These are phyloP conservation scores for Gardenia jasminoides DNA, from an alignment of 257 asterid species.

Conservation along the genomic window DNA sequence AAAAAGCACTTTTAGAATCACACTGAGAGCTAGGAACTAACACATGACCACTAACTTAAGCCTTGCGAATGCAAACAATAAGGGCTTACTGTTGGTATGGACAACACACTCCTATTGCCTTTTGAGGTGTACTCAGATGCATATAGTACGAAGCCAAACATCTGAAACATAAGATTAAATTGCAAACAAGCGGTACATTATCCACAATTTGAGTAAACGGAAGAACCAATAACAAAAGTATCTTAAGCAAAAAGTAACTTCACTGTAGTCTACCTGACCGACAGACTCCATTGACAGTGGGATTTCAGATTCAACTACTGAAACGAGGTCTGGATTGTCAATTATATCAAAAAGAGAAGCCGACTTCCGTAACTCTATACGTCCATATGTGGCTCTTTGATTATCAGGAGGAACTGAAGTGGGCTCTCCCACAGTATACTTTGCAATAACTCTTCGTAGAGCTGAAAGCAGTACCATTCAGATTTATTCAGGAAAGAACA, in stretches of 20 bases:
- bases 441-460: slow-evolving; percentile 69
- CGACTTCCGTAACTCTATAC: slow-evolving; percentile 47
- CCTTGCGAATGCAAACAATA: slow-evolving; percentile 3
- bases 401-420: slow-evolving; percentile 57
- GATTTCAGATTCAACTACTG: slow-evolving; percentile 51
- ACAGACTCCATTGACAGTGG: slow-evolving; percentile 84
- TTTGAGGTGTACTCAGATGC: slow-evolving; percentile 61
- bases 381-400: slow-evolving; percentile 68
- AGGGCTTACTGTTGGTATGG: slow-evolving; percentile 66
- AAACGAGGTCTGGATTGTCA: slow-evolving; percentile 32
- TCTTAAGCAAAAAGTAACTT: slow-evolving; percentile 6
- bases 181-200: slow-evolving; percentile 18
- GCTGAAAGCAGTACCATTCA: slow-evolving; percentile 53
- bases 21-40: neutral
- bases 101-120: slow-evolving; percentile 48
- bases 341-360: slow-evolving; percentile 54
- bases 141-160: slow-evolving; percentile 81
- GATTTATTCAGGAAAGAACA: slow-evolving; percentile 13
- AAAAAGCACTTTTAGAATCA: neutral
- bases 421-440: slow-evolving; percentile 51
- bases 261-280: slow-evolving; percentile 60
- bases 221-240: slow-evolving; percentile 18
- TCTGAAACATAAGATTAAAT: slow-evolving; percentile 47
- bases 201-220: slow-evolving; percentile 9
- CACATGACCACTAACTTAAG: neutral